phyloP scores from a whole-genome alignment of 495 filamentous ascomycete genomes.

The Amphirosellinia nigrospora region DNA sequence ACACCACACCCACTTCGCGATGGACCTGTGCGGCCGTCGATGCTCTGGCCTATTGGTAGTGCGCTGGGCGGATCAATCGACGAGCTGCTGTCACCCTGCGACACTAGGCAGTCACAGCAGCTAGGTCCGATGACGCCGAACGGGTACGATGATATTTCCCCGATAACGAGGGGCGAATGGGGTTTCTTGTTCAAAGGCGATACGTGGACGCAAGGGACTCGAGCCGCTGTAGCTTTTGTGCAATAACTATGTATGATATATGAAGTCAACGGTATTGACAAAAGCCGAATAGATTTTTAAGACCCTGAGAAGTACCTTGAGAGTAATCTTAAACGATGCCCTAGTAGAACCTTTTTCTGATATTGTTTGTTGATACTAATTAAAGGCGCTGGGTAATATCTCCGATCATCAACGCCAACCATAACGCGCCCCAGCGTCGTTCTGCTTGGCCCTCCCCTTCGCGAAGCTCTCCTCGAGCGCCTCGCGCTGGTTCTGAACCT shows the following conservation, averaged over 20 bases:
- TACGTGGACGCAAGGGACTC: slow-evolving; percentile 38
- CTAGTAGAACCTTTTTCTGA: not conserved
- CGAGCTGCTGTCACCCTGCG: slow-evolving; percentile 38
- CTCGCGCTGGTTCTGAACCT: slow-evolving; percentile 76
- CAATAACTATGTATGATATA: slow-evolving; percentile 13
- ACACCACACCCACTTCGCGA: slow-evolving; percentile 40
- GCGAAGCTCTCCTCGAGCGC: slow-evolving; percentile 91
- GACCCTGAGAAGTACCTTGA: not conserved
- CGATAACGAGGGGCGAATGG: slow-evolving; percentile 62
- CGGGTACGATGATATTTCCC: slow-evolving; percentile 60
- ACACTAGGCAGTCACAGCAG: slow-evolving; percentile 29
- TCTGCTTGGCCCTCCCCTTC: slow-evolving; percentile 71
- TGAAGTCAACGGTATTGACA: not conserved
- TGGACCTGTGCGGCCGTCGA: slow-evolving; percentile 35
- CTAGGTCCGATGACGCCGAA: slow-evolving; percentile 58
- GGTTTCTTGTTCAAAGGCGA: slow-evolving; percentile 58
- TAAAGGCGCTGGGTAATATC: not conserved
- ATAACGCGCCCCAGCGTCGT: slow-evolving; percentile 80
- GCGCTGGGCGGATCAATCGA: slow-evolving; percentile 41
- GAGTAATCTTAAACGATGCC: not conserved
- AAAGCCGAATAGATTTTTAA: not conserved
- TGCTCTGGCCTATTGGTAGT: slow-evolving; percentile 25
- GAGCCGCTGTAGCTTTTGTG: slow-evolving; percentile 16
- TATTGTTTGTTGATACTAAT: not conserved
- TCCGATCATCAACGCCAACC: slow-evolving; percentile 67